Conservation (phyloP, 2,329 filamentous ascomycete species). For the Fusarium chlamydosporum region DNA sequence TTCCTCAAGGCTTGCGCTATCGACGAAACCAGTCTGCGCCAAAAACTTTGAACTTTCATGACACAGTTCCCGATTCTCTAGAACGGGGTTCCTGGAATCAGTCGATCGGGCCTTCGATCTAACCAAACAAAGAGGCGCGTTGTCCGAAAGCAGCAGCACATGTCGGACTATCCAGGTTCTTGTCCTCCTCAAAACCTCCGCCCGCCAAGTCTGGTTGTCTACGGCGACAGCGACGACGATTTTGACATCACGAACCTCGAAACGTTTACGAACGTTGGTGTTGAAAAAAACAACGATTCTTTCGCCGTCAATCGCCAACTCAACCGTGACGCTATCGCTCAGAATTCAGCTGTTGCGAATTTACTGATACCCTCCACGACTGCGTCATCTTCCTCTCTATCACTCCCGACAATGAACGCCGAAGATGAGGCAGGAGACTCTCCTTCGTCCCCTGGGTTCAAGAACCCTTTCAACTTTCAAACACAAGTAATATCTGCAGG, state of each 20-base stretch:
- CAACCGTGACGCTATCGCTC: conserved; percentile 35
- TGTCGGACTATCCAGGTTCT: conserved; percentile 45
- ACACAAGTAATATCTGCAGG: conserved; percentile 81
- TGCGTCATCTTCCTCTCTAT: conserved; percentile 37
- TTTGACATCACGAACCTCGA: conserved; percentile 12
- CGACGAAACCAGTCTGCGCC: conserved; percentile 34
- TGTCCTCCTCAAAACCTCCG: conserved; percentile 43
- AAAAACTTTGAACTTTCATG: conserved; percentile 23
- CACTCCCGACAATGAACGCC: conserved; percentile 37
- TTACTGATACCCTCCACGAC: conserved; percentile 39
- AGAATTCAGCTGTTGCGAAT: conserved; percentile 39
- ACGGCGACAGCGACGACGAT: conserved; percentile 43
- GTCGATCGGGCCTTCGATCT: conserved; percentile 21
- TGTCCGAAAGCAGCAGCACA: conserved; percentile 43
- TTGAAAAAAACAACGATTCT: conserved; percentile 22
- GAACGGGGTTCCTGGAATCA: conserved; percentile 7
- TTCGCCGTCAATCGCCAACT: conserved; percentile 31
- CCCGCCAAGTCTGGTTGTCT: conserved; percentile 49
- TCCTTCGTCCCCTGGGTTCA: conserved; percentile 51
- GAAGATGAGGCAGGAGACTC: conserved; percentile 35
- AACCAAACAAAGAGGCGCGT: conserved; percentile 35
- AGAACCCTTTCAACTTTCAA: conserved; percentile 94
- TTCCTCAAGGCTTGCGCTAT: conserved; percentile 30
- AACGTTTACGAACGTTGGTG: conserved; percentile 25
- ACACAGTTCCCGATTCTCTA: conserved; percentile 12